Percentiles rank a stretch among this genome's conserved stretches.
These are phyloP conservation scores for Xylaria sp. DNA, from an alignment of 2,329 filamentous ascomycete genomes.

Conservation along the genomic window DNA sequence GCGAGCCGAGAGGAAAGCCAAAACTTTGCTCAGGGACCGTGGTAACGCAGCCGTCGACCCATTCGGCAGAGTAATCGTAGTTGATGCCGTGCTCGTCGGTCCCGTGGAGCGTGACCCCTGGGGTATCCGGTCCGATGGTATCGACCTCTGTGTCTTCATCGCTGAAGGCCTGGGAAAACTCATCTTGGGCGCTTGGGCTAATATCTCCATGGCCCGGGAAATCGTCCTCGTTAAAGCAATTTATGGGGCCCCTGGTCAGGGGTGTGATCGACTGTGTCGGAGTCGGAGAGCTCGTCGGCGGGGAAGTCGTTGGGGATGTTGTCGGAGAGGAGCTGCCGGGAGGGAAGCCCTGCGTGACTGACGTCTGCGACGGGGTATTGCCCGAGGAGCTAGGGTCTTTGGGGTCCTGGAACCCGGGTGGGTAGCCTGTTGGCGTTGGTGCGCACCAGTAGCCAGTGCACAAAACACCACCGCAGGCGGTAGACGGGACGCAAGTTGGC, in stretches of 20 bases:
- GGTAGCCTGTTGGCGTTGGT: not conserved
- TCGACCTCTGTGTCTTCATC: not conserved
- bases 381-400: not conserved
- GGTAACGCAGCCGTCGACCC: conserved; percentile 41
- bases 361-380: not conserved
- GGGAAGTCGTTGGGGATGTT: not conserved
- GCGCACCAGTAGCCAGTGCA: not conserved
- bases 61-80: conserved; percentile 37
- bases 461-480: not conserved
- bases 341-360: not conserved
- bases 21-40: conserved; percentile 34
- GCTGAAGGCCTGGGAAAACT: conserved; percentile 24
- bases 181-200: conserved; percentile 22
- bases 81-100: conserved; percentile 35
- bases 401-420: not conserved
- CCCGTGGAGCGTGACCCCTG: conserved; percentile 10
- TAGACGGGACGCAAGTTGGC: not conserved
- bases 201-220: conserved; percentile 40
- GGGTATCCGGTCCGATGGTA: conserved; percentile 10
- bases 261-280: conserved; percentile 23
- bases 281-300: not conserved
- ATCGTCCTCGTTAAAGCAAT: conserved; percentile 37
- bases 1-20: conserved; percentile 37
- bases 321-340: not conserved
- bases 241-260: conserved; percentile 24